phyloP scores from a whole-genome alignment of 1,139 yeast species.

The Saccharomycopsis phalli region DNA sequence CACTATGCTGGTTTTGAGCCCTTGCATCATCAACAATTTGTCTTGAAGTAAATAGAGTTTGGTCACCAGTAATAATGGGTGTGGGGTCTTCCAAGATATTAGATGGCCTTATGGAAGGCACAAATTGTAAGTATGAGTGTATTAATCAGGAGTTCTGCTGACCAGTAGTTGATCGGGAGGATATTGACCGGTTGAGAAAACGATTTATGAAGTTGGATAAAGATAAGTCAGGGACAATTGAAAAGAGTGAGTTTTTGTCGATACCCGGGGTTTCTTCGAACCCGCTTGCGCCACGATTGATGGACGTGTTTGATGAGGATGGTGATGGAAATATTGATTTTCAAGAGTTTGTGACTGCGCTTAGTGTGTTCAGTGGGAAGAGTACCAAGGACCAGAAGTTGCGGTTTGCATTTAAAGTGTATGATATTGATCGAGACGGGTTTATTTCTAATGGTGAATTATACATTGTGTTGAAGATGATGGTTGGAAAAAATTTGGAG shows the following conservation, averaged over 20 bases:
- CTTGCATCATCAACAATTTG: no score
- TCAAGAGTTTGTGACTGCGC: conserved; percentile 85
- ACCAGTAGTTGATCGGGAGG: conserved; percentile 77
- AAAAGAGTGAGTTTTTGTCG: conserved; percentile 78
- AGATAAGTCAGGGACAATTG: conserved; percentile 89
- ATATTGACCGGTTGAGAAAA: conserved; percentile 82
- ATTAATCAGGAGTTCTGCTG: conserved; percentile 1
- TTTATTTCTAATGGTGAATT: conserved; percentile 91
- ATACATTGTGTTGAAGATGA: conserved; percentile 84
- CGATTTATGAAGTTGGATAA: conserved; percentile 92
- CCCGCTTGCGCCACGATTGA: conserved; percentile 80
- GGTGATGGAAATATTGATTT: conserved; percentile 92
- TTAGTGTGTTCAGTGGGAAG: conserved; percentile 87
- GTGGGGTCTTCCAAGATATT: conserved; percentile 57
- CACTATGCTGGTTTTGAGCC: no score
- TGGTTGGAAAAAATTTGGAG: conserved; percentile 89
- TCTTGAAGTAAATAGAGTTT: no score
- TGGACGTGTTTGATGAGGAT: conserved; percentile 92
- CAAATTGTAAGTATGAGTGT: conserved; percentile 55
- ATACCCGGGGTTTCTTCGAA: conserved; percentile 90
- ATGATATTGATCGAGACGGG: conserved; percentile 95
- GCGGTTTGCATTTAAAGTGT: conserved; percentile 83
- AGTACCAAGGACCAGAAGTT: conserved; percentile 79
- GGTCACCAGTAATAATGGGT: conserved; percentile 45
- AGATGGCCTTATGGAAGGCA: conserved; percentile 63